These are phyloP conservation scores for Quercus robur DNA, from an alignment of 306 rosid species.

Conservation along the genomic window DNA sequence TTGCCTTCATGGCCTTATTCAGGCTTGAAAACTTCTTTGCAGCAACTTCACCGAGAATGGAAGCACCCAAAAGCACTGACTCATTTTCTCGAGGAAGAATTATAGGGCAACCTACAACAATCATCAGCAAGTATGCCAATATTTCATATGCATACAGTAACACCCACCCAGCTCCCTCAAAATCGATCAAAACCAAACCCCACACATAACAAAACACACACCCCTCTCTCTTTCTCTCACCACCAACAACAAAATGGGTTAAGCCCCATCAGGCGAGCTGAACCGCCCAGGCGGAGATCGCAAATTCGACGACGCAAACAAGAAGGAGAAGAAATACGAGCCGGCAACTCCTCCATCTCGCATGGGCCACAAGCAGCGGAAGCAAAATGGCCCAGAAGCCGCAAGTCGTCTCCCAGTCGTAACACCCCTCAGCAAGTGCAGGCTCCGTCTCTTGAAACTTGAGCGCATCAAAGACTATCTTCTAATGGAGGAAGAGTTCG, in stretches of 20 bases:
- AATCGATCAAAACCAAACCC: too few relatives aligned
- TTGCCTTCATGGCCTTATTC: conserved; percentile 81
- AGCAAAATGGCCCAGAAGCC: conserved; percentile 63
- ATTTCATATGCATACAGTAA: not conserved
- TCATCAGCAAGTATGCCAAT: not conserved
- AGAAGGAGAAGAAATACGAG: conserved; percentile 62
- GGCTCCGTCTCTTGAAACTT: conserved; percentile 52
- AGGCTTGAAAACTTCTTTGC: conserved; percentile 61
- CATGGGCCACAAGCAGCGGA: conserved; percentile 61
- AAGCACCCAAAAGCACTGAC: conserved; percentile 94
- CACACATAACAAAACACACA: too few relatives aligned
- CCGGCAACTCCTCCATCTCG: conserved; percentile 52
- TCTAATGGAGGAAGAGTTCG: conserved; percentile 59
- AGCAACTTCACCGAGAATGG: conserved; percentile 91
- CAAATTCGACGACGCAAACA: conserved; percentile 42
- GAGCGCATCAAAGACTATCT: conserved; percentile 55
- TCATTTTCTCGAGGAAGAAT: conserved; percentile 92
- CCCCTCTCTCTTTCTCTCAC: not conserved
- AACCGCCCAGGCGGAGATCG: conserved; percentile 57
- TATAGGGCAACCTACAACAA: conserved; percentile 73
- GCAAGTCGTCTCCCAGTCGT: conserved; percentile 56
- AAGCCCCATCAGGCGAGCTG: conserved; percentile 56
- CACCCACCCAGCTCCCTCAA: not conserved
- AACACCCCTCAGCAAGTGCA: conserved; percentile 46
- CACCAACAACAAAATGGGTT: conserved; percentile 34